These are phyloP conservation scores for Globisporangium megalacanthum DNA, from an alignment of 352 stramenopile species.

Conservation along the genomic window DNA sequence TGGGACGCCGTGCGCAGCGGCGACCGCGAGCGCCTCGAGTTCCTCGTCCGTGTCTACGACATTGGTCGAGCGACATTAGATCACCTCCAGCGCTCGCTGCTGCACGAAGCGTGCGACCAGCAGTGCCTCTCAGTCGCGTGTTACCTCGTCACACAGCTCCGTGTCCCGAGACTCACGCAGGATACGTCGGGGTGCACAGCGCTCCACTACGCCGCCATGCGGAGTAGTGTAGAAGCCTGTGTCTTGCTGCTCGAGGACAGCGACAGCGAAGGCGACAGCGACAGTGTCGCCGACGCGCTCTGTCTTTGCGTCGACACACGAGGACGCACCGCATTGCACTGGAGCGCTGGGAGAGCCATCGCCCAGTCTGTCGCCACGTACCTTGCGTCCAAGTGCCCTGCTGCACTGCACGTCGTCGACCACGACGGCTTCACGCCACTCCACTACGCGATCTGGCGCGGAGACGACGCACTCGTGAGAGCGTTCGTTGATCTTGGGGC, in stretches of 20 bases:
- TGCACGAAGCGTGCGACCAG: constrained; percentile 52
- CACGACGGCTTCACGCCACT: constrained; percentile 30
- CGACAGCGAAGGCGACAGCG: not conserved
- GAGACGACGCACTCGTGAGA: constrained; percentile 27
- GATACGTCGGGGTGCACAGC: constrained; percentile 37
- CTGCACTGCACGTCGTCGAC: constrained; percentile 35
- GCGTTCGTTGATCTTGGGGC: constrained; percentile 40
- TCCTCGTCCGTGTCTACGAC: constrained; percentile 22
- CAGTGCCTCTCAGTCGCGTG: constrained; percentile 18
- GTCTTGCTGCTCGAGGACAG: constrained; percentile 27
- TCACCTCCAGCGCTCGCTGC: constrained; percentile 23
- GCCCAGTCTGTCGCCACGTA: constrained; percentile 16
- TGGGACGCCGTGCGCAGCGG: constrained; percentile 43
- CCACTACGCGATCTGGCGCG: constrained; percentile 38
- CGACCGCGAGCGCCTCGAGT: constrained; percentile 33
- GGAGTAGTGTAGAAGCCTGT: constrained; percentile 36
- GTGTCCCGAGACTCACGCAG: constrained; percentile 7
- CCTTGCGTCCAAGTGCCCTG: constrained; percentile 21
- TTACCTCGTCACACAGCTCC: constrained; percentile 25
- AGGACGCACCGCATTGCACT: constrained; percentile 50
- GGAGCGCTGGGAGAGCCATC: constrained; percentile 16
- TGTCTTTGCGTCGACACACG: constrained; percentile 27
- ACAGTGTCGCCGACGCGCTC: constrained; percentile 18
- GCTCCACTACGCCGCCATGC: constrained; percentile 44
- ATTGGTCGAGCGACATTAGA: not conserved